These are phyloP conservation scores for Daldinia caldariorum DNA, from an alignment of 495 filamentous ascomycete species.

Conservation along the genomic window DNA sequence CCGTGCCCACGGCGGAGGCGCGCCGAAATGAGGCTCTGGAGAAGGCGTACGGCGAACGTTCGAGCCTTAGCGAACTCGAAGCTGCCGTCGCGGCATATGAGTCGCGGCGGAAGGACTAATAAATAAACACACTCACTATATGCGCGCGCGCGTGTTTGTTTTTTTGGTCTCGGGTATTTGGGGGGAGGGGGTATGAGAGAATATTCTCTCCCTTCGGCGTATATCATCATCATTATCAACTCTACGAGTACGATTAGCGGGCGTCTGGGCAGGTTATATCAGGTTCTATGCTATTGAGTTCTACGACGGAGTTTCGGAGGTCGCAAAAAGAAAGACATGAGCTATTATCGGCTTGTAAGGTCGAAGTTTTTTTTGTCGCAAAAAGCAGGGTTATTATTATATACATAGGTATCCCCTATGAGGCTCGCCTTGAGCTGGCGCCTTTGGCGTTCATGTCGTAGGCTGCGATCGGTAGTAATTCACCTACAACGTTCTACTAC, in stretches of 20 bases:
- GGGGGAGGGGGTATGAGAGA: not conserved
- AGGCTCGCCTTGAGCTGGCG: slow-evolving; percentile 2
- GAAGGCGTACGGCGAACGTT: slow-evolving; percentile 70
- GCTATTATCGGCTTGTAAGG: not conserved
- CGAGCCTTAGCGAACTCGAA: slow-evolving; percentile 65
- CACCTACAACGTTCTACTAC: not conserved
- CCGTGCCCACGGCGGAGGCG: slow-evolving; percentile 35
- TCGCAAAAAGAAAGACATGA: not conserved
- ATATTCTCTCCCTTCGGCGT: not conserved
- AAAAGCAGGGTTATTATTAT: not conserved
- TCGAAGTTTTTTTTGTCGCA: not conserved
- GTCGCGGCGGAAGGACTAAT: slow-evolving; percentile 45
- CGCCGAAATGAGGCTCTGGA: slow-evolving; percentile 47
- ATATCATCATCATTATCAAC: not conserved
- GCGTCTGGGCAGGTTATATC: slow-evolving; percentile 7
- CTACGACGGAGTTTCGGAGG: not conserved
- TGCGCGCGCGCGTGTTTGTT: not conserved
- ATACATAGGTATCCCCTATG: not conserved
- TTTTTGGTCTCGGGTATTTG: not conserved
- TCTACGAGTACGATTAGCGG: not conserved
- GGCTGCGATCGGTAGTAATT: slow-evolving; percentile 6
- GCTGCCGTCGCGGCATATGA: slow-evolving; percentile 67
- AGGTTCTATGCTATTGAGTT: not conserved
- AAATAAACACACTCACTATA: not conserved
- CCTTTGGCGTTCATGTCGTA: not conserved